phyloP scores from a whole-genome alignment of 2,329 filamentous ascomycete species.

The Talaromyces verruculosus region DNA sequence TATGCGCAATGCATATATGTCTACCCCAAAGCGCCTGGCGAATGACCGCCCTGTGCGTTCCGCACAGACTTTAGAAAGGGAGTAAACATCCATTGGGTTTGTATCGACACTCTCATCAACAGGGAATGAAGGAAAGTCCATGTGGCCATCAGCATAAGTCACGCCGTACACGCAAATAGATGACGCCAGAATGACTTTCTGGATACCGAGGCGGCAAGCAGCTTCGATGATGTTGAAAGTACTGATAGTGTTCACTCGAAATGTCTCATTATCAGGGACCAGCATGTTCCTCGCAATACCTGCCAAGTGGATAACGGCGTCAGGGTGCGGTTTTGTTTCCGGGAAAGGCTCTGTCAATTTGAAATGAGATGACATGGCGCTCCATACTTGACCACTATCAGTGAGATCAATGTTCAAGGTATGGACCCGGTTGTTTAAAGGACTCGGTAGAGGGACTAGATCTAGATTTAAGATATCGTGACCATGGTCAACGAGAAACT shows the following conservation, averaged over 20 bases:
- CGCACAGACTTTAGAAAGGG: constrained; percentile 59
- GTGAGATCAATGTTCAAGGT: constrained; percentile 59
- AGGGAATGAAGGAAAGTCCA: constrained; percentile 59
- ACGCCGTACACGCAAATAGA: constrained; percentile 63
- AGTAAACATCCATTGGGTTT: constrained; percentile 63
- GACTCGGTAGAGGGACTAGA: constrained; percentile 44
- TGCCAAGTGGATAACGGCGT: constrained; percentile 63
- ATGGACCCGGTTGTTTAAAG: constrained; percentile 47
- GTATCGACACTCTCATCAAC: constrained; percentile 60
- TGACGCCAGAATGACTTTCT: constrained; percentile 62
- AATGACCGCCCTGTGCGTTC: constrained; percentile 60
- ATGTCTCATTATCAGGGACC: constrained; percentile 61
- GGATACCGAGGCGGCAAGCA: constrained; percentile 60
- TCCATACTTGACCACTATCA: constrained; percentile 57
- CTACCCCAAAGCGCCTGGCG: constrained; percentile 53
- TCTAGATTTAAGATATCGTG: constrained; percentile 59
- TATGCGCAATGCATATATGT: constrained; percentile 63
- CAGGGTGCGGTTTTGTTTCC: constrained; percentile 44
- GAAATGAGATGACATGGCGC: constrained; percentile 58
- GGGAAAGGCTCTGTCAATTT: constrained; percentile 48
- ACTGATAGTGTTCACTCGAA: constrained; percentile 55
- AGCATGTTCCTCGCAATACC: constrained; percentile 62
- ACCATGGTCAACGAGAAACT: constrained; percentile 52
- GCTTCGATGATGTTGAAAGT: constrained; percentile 66
- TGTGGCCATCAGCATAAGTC: constrained; percentile 60